Conservation (phyloP, 306 rosid genomes). For the Canavalia gladiata region DNA sequence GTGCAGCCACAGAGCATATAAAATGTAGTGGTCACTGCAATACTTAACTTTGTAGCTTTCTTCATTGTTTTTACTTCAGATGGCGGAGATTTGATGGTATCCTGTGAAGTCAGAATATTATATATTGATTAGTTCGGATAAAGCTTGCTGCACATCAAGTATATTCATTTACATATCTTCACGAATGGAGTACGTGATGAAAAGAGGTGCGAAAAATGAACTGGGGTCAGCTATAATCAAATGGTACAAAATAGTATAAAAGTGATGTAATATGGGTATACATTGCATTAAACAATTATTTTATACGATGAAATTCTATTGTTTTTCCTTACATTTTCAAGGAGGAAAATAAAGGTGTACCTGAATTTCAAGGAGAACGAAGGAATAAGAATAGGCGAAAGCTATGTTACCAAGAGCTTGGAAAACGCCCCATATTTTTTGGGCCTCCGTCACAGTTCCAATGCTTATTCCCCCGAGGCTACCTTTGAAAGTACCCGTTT, state of each 20-base stretch:
- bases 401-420: constrained; percentile 76
- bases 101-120: constrained; percentile 54
- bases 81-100: constrained; percentile 79
- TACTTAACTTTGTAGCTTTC: constrained; percentile 65
- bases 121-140: constrained; percentile 20
- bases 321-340: constrained; percentile 17
- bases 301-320: constrained; percentile 9
- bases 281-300: constrained; percentile 7
- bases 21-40: constrained; percentile 67
- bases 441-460: constrained; percentile 52
- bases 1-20: constrained; percentile 82
- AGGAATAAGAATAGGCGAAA: constrained; percentile 67
- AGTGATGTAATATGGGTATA: background rate
- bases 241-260: background rate
- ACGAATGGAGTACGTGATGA: background rate
- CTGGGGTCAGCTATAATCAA: background rate
- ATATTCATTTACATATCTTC: constrained; percentile 17
- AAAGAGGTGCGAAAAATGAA: background rate
- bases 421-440: constrained; percentile 65
- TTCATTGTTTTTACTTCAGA: constrained; percentile 84
- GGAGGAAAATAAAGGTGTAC: constrained; percentile 37
- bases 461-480: constrained; percentile 61
- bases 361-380: constrained; percentile 73
- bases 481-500: constrained; percentile 58
- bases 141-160: constrained; percentile 11